These are phyloP conservation scores for Candida fluviatilis DNA, from an alignment of 805 yeast genomes.

Conservation along the genomic window DNA sequence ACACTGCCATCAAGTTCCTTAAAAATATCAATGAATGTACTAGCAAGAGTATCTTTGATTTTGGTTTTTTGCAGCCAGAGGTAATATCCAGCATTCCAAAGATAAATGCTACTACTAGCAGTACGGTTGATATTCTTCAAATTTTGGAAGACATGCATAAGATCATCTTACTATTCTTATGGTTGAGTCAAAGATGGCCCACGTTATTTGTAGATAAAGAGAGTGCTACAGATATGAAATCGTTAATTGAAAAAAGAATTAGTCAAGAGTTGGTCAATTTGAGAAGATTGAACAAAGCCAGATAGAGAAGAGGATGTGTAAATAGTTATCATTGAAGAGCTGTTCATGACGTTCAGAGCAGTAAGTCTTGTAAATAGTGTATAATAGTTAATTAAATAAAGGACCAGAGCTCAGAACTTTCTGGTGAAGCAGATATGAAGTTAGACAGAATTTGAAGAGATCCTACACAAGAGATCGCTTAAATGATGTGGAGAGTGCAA, in stretches of 20 bases:
- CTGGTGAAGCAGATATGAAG: too few relatives aligned
- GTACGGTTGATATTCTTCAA: slow-evolving; percentile 19
- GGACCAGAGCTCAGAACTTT: too few relatives aligned
- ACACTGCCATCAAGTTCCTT: slow-evolving; percentile 44
- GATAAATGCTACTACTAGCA: slow-evolving; percentile 13
- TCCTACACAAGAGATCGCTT: neutral
- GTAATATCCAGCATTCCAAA: slow-evolving; percentile 19
- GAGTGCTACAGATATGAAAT: slow-evolving; percentile 66
- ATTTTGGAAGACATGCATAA: slow-evolving; percentile 65
- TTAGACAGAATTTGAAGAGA: too few relatives aligned
- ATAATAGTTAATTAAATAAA: too few relatives aligned
- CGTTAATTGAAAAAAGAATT: slow-evolving; percentile 62
- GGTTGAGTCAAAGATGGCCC: slow-evolving; percentile 89
- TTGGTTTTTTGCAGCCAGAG: slow-evolving; percentile 25
- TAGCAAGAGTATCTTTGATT: slow-evolving; percentile 56
- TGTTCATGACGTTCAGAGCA: too few relatives aligned
- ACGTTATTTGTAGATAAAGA: slow-evolving; percentile 71
- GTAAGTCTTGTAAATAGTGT: too few relatives aligned
- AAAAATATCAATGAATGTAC: slow-evolving; percentile 51
- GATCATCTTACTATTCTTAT: slow-evolving; percentile 62
- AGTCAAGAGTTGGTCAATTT: slow-evolving; percentile 41
- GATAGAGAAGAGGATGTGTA: neutral
- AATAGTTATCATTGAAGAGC: neutral
- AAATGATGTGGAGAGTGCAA: neutral
- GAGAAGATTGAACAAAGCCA: slow-evolving; percentile 16